phyloP scores from a whole-genome alignment of 805 yeast genomes.

The Kazachstania martiniae region DNA sequence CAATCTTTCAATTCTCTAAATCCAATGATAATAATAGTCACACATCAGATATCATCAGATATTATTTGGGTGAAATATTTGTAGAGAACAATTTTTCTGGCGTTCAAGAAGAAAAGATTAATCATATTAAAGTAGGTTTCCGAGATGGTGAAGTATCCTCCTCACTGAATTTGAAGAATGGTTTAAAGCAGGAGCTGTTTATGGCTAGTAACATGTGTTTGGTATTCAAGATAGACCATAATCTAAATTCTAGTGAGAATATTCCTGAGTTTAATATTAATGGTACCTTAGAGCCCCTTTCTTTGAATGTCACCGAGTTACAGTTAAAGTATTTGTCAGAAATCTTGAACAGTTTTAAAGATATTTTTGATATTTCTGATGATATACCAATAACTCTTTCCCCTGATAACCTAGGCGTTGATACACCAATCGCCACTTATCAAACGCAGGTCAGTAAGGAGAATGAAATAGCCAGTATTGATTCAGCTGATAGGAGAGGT shows the following conservation, averaged over 20 bases:
- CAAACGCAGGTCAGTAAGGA: not conserved
- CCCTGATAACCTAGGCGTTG: not conserved
- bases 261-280: slow-evolving; percentile 40
- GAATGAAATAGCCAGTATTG: not conserved
- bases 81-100: slow-evolving; percentile 49
- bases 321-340: slow-evolving; percentile 51
- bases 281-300: slow-evolving; percentile 43
- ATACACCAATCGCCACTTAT: not conserved
- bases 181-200: slow-evolving; percentile 41
- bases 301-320: slow-evolving; percentile 57
- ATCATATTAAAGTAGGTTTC: slow-evolving; percentile 56
- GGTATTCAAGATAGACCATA: slow-evolving; percentile 45
- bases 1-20: slow-evolving; percentile 71
- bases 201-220: slow-evolving; percentile 60
- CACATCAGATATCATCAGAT: slow-evolving; percentile 50
- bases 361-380: slow-evolving; percentile 16
- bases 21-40: slow-evolving; percentile 32
- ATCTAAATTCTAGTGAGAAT: slow-evolving; percentile 29
- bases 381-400: not conserved
- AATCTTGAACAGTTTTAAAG: slow-evolving; percentile 44
- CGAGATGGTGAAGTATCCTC: slow-evolving; percentile 64
- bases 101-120: slow-evolving; percentile 29
- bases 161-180: slow-evolving; percentile 38
- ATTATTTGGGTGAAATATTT: slow-evolving; percentile 74
- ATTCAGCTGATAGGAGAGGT: not conserved